phyloP scores from a whole-genome alignment of 2,329 filamentous ascomycete species.

The Orbilia oligospora region DNA sequence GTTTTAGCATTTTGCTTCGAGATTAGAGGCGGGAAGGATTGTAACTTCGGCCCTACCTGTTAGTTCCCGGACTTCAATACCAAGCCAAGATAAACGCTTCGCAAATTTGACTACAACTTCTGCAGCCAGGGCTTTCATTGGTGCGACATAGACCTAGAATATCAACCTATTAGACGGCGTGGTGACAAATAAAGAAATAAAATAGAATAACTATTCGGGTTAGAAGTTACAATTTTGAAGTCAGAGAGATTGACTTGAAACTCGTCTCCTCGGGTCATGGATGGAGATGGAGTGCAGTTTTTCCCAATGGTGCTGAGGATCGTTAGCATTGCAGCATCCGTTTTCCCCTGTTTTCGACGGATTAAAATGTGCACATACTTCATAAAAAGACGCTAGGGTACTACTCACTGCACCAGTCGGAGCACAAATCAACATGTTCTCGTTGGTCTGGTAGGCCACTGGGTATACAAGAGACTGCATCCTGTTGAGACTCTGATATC shows the following conservation, averaged over 20 bases:
- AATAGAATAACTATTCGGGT: background rate
- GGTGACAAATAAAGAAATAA: background rate
- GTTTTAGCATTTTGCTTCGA: background rate
- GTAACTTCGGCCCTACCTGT: conserved; percentile 69
- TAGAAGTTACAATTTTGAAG: conserved; percentile 57
- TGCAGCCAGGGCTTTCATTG: conserved; percentile 97
- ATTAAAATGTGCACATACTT: conserved; percentile 8
- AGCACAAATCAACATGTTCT: conserved; percentile 99
- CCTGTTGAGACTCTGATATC: conserved; percentile 92
- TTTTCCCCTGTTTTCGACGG: conserved; percentile 80
- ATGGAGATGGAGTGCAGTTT: conserved; percentile 83
- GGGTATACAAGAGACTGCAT: conserved; percentile 99
- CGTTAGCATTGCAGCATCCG: conserved; percentile 96
- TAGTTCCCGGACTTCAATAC: conserved; percentile 90
- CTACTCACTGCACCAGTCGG: conserved; percentile 85
- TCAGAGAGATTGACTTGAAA: conserved; percentile 49
- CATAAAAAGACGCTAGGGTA: background rate
- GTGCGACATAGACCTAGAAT: conserved; percentile 86
- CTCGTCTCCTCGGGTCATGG: conserved; percentile 87
- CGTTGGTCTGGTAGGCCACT: conserved; percentile 93
- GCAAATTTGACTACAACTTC: conserved; percentile 96
- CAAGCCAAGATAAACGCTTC: conserved; percentile 92
- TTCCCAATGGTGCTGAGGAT: conserved; percentile 91
- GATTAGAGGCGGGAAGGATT: background rate
- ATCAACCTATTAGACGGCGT: too few species aligned